Percentiles rank a stretch among this genome's conserved stretches.
These are phyloP conservation scores for Triadica sebifera DNA, from an alignment of 345 rosid genomes.

Conservation along the genomic window DNA sequence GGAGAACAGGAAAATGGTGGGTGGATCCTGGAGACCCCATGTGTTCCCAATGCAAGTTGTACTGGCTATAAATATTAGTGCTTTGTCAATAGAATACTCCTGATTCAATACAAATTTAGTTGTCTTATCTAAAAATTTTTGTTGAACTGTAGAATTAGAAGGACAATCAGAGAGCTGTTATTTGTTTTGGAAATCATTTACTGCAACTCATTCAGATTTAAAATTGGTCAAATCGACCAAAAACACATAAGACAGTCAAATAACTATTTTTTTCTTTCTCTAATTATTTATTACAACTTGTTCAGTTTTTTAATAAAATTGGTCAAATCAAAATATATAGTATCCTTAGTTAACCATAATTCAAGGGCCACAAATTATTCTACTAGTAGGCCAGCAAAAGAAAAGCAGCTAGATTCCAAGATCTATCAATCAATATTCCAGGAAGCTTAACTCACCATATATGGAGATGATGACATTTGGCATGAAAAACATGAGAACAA, in stretches of 20 bases:
- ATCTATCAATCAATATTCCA: background rate
- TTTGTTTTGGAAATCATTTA: background rate
- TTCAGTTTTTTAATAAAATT: background rate
- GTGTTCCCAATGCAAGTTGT: background rate
- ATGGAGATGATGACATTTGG: conserved; percentile 64
- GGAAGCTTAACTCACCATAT: conserved; percentile 56
- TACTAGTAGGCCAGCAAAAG: background rate
- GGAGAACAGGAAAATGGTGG: background rate
- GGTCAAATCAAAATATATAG: background rate
- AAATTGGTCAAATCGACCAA: background rate
- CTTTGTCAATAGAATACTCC: background rate
- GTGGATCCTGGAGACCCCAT: background rate
- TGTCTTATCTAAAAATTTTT: background rate
- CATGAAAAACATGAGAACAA: conserved; percentile 85
- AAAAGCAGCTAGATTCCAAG: background rate
- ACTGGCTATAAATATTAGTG: background rate
- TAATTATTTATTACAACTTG: background rate
- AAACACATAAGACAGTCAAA: background rate
- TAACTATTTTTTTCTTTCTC: background rate
- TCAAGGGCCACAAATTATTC: background rate
- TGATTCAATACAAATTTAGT: background rate
- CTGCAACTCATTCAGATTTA: background rate
- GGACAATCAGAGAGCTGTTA: background rate
- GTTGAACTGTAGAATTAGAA: background rate
- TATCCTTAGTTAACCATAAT: conserved; percentile 1